Conservation (phyloP, 2,329 filamentous ascomycete species). For the Pseudocercospora pini-densiflorae region DNA sequence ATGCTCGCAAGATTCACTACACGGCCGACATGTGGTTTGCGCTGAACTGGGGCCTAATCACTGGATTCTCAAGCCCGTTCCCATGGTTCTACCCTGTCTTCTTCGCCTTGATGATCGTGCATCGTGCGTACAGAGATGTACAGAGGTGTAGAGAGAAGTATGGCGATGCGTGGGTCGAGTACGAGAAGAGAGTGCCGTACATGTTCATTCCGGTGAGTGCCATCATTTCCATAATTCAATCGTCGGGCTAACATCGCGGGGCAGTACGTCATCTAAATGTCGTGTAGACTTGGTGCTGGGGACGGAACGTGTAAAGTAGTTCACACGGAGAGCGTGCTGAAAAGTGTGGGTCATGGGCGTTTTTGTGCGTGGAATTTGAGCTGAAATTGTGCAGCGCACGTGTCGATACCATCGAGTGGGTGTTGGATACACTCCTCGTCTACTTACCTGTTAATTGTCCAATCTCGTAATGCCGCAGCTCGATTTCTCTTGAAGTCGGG, state of each 20-base stretch:
- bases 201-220: constrained; percentile 72
- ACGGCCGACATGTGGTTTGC: constrained; percentile 81
- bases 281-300: background rate
- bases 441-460: background rate
- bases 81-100: constrained; percentile 90
- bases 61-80: constrained; percentile 79
- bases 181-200: constrained; percentile 79
- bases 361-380: background rate
- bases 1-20: constrained; percentile 63
- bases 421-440: constrained; percentile 1
- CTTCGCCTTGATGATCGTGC: constrained; percentile 78
- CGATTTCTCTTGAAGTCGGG: background rate
- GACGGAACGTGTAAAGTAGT: constrained; percentile 6
- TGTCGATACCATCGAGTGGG: background rate
- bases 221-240: background rate
- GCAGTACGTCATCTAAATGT: constrained; percentile 29
- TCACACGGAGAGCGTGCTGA: background rate
- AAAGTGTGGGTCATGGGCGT: constrained; percentile 1
- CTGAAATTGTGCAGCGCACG: constrained; percentile 6
- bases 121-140: constrained; percentile 77
- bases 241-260: constrained; percentile 21
- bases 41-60: constrained; percentile 77
- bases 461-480: background rate
- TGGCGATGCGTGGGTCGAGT: constrained; percentile 80
- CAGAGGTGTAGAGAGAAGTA: constrained; percentile 77